These are phyloP conservation scores for Plectosphaerella sp. DNA, from an alignment of 2,329 filamentous ascomycete species.

Conservation along the genomic window DNA sequence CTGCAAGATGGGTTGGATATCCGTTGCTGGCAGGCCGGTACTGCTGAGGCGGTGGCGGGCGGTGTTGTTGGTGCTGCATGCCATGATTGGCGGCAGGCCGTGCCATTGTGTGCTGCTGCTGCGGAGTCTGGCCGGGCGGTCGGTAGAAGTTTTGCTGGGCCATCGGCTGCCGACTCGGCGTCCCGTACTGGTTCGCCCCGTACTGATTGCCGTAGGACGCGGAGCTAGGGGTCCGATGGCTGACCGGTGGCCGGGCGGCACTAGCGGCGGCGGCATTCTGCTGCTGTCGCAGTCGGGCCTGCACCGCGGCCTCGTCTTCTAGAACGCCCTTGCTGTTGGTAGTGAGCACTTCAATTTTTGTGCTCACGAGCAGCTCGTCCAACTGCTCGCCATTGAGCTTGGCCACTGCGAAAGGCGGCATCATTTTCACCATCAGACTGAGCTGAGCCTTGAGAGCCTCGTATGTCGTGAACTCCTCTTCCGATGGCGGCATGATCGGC, in stretches of 20 bases:
- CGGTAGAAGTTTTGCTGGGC: conserved; percentile 41
- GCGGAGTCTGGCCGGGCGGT: conserved; percentile 31
- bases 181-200: conserved; percentile 41
- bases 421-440: conserved; percentile 63
- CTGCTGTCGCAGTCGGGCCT: conserved; percentile 41
- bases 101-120: conserved; percentile 31
- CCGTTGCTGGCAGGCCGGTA: conserved; percentile 48
- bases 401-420: conserved; percentile 82
- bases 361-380: conserved; percentile 78
- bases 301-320: conserved; percentile 73
- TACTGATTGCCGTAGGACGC: conserved; percentile 39
- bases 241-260: conserved; percentile 22
- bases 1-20: conserved; percentile 40
- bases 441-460: conserved; percentile 72
- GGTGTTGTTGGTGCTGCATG: conserved; percentile 25
- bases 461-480: conserved; percentile 59
- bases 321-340: conserved; percentile 73
- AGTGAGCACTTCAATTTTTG: conserved; percentile 67
- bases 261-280: conserved; percentile 19
- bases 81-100: conserved; percentile 24
- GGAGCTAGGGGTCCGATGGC: conserved; percentile 30
- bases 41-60: conserved; percentile 30
- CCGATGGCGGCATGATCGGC: conserved; percentile 61
- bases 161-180: conserved; percentile 39
- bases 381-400: conserved; percentile 83